Base-by-base conservation (phyloP, 257 asterid genomes). In the Rehmannia glutinosa region DNA sequence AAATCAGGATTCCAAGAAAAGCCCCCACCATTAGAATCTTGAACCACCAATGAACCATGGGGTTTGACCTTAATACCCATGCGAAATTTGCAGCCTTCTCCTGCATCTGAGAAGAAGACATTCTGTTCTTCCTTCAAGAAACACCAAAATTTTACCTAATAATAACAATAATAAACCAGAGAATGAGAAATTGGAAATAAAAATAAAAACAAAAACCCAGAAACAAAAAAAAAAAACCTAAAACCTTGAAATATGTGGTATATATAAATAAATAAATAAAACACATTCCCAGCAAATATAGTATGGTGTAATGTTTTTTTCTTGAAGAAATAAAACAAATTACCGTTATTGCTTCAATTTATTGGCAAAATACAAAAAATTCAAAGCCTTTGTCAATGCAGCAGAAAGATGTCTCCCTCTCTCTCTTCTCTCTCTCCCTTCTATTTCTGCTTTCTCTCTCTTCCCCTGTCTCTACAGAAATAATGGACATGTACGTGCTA, bases 11-110 rank as follows among this genome's bases (percentile, higher is more conserved):
- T 42, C 82, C 95, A 72, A 86, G 77, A 68, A 86, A 72, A 27
- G 85, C 73, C 55, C 76, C 82, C 53, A 77, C n/a, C 5, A 78
- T 50, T 45, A 90, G 62, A 62, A 88, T 51, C 75, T 74, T 87
- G 73, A 93, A 86, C 78, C 86, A 76, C 87, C 84, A 71, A 47
- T 84, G 84, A 61, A 84, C 80, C 58, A 79, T 69, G 53, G 82
- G 70, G 69, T 82, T 85, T n/a, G 82, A 62, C 82, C 88, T 76
- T 54, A 73, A 65, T 61, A 77, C 20, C 89, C 87, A 85, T 62
- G 82, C 64, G 60, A 66, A 53, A 16, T 68, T 83, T 19, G 70
- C 69, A 71, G 68, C 79, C 83, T 87, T 92, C 75, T 83, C 91
- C 35, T 75, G 76, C 85, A 82, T 84, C 64, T 72, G 72, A 43